phyloP scores from a whole-genome alignment of 257 asterid species.

The Solanum appendiculatum region DNA sequence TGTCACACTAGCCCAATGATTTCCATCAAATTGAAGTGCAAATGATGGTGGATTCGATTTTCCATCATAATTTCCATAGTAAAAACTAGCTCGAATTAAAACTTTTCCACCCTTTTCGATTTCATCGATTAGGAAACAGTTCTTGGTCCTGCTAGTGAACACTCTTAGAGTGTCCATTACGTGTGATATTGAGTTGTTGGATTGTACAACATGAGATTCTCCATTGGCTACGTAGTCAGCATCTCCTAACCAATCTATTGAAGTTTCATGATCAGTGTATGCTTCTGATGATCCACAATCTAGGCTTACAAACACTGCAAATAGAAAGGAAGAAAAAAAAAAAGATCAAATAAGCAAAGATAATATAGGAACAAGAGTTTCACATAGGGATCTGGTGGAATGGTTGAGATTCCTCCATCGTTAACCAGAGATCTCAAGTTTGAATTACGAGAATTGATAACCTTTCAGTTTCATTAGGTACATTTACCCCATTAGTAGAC shows the following conservation, averaged over 20 bases:
- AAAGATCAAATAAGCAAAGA: neutral
- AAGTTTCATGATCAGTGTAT: conserved; percentile 6
- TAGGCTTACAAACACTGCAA: conserved; percentile 16
- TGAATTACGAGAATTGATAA: neutral
- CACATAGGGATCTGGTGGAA: neutral
- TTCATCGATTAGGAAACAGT: conserved; percentile 29
- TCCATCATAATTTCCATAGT: conserved; percentile 58
- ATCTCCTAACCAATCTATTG: conserved; percentile 22
- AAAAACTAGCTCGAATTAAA: conserved; percentile 49
- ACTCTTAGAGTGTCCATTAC: conserved; percentile 43
- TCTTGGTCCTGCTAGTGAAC: conserved; percentile 31
- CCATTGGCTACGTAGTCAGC: conserved; percentile 8
- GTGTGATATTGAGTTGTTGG: conserved; percentile 9
- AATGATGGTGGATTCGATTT: conserved; percentile 48
- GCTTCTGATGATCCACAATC: conserved; percentile 37
- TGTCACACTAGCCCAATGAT: conserved; percentile 31
- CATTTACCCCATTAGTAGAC: neutral
- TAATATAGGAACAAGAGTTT: neutral
- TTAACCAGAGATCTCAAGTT: neutral
- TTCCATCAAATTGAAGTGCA: conserved; percentile 48
- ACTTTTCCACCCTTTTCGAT: conserved; percentile 10
- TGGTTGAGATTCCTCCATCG: neutral
- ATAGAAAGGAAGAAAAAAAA: neutral
- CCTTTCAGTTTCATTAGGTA: neutral
- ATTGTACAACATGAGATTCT: conserved; percentile 5